Conservation (phyloP, 176 grass and related monocot species). For the Lolium multiflorum region DNA sequence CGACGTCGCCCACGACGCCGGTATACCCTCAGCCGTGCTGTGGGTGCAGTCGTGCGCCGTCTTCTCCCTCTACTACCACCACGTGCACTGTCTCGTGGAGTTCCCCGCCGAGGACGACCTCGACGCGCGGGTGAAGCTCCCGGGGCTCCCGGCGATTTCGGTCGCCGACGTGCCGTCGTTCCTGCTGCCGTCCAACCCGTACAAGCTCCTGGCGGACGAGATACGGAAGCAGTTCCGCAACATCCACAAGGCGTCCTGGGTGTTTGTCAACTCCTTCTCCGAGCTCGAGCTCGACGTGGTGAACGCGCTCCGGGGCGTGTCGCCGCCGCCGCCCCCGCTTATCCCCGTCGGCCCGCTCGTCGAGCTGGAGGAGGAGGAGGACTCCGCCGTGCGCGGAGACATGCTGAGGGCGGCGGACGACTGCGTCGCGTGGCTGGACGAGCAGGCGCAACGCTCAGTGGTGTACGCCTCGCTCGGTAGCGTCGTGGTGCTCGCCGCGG, state of each 20-base stretch:
- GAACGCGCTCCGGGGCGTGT: constrained; percentile 35
- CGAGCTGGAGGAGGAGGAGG: constrained; percentile 35
- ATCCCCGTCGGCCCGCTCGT: constrained; percentile 71
- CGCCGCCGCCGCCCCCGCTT: constrained; percentile 40
- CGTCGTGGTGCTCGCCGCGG: constrained; percentile 58
- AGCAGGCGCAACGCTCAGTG: constrained; percentile 51
- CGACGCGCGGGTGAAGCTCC: constrained; percentile 34
- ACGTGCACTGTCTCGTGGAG: constrained; percentile 48
- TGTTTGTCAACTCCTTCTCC: constrained; percentile 75
- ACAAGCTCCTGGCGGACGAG: constrained; percentile 40
- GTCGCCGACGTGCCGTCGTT: constrained; percentile 69
- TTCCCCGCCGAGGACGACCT: constrained; percentile 60
- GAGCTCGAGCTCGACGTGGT: constrained; percentile 69
- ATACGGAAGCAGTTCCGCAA: constrained; percentile 61
- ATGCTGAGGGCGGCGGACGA: constrained; percentile 50
- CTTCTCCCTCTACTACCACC: constrained; percentile 79
- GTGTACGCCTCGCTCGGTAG: constrained; percentile 85
- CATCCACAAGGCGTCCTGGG: constrained; percentile 62
- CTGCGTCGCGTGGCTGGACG: constrained; percentile 69
- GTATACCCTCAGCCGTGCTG: constrained; percentile 67
- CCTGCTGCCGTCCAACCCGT: constrained; percentile 67
- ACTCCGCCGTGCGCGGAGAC: constrained; percentile 52
- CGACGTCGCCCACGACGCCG: constrained; percentile 54
- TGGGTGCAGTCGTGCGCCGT: constrained; percentile 88
- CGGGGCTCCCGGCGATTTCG: constrained; percentile 60